phyloP scores from a whole-genome alignment of 441 rosid species.

The Breynia disticha region DNA sequence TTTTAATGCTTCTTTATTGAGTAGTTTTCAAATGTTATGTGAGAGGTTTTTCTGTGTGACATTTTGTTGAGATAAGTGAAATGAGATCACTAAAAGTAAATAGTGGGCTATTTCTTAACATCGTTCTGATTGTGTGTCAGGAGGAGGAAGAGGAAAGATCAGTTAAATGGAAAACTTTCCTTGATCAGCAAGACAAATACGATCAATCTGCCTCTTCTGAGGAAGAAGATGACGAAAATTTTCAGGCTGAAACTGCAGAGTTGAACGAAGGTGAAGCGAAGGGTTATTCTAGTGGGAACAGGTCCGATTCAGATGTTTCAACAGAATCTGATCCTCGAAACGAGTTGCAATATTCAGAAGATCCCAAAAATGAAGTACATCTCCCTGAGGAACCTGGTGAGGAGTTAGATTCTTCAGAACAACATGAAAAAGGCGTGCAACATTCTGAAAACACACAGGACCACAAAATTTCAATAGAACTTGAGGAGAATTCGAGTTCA shows the following conservation, averaged over 20 bases:
- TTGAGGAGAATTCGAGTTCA: not conserved
- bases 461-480: constrained; percentile 17
- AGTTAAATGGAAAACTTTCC: constrained; percentile 74
- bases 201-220: constrained; percentile 32
- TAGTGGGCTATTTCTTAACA: constrained; percentile 3
- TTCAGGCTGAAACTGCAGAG: constrained; percentile 22
- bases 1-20: not conserved
- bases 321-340: constrained; percentile 18
- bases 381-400: constrained; percentile 19
- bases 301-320: constrained; percentile 25
- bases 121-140: constrained; percentile 33
- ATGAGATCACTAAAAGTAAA: constrained; percentile 7
- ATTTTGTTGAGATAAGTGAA: constrained; percentile 8
- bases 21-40: not conserved
- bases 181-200: constrained; percentile 49
- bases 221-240: constrained; percentile 26
- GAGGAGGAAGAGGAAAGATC: constrained; percentile 99
- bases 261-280: constrained; percentile 18
- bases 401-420: constrained; percentile 20
- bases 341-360: constrained; percentile 15
- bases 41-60: not conserved
- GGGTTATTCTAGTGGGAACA: constrained; percentile 27
- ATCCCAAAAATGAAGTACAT: constrained; percentile 14
- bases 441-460: not conserved
- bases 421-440: constrained; percentile 10